Evolutionary conservation across 2,329 filamentous ascomycete genomes (phyloP).

Genomic region (Fusarium sp.): DNA sequence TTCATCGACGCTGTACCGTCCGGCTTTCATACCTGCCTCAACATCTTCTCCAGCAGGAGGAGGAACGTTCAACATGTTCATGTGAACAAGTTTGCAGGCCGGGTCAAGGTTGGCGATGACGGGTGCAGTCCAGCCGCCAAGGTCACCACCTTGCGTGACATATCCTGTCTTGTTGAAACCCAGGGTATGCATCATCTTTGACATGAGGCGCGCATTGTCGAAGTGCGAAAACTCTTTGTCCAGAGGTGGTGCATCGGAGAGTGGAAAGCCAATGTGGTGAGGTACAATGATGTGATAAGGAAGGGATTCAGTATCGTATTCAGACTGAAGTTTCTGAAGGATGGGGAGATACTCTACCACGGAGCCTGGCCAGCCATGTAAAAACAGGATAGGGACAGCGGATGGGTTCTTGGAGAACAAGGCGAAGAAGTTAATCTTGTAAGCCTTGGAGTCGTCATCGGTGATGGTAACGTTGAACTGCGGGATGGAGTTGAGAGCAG

Average conservation of each 20-base stretch:
- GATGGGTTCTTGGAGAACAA: slow-evolving; percentile 17
- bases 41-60: slow-evolving; percentile 10
- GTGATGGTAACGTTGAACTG: slow-evolving; percentile 29
- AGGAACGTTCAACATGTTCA: slow-evolving; percentile 16
- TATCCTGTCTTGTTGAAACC: slow-evolving; percentile 21
- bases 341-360: slow-evolving; percentile 34
- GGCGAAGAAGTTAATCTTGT: slow-evolving; percentile 29
- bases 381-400: slow-evolving; percentile 14
- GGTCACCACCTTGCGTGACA: slow-evolving; percentile 29
- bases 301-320: not conserved
- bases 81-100: slow-evolving; percentile 19
- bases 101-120: slow-evolving; percentile 24
- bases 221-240: slow-evolving; percentile 10
- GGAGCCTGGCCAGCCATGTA: slow-evolving; percentile 40
- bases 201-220: slow-evolving; percentile 20
- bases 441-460: slow-evolving; percentile 17
- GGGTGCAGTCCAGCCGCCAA: slow-evolving; percentile 29
- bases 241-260: slow-evolving; percentile 2
- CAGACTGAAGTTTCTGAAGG: slow-evolving; percentile 12
- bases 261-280: slow-evolving; percentile 17
- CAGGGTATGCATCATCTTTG: slow-evolving; percentile 23
- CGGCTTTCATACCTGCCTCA: not conserved
- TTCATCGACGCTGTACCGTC: slow-evolving; percentile 5
- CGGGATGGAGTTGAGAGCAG: slow-evolving; percentile 26
- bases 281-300: slow-evolving; percentile 28